Evolutionary conservation across 305 asterid genomes (phyloP).

Genomic region (Fraxinus dipetala): DNA sequence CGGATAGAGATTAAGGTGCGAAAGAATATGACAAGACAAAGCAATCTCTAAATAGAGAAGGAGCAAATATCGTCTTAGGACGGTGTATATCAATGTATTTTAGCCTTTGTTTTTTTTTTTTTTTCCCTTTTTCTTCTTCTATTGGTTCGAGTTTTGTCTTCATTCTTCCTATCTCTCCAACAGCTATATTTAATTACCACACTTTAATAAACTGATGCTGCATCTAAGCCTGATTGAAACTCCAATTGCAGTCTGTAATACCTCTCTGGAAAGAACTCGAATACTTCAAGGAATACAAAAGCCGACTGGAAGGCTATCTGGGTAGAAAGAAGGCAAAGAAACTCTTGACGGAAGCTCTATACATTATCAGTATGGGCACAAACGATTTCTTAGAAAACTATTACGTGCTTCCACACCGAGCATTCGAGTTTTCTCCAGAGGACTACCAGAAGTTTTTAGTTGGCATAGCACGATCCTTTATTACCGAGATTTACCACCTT

Average conservation of each 20-base stretch:
- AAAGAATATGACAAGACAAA: not conserved
- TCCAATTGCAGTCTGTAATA: slow-evolving; percentile 53
- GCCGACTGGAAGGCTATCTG: slow-evolving; percentile 35
- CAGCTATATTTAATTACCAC: not conserved
- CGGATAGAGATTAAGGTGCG: not conserved
- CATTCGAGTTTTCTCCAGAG: slow-evolving; percentile 36
- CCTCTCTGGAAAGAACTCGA: slow-evolving; percentile 69
- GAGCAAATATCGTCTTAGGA: not conserved
- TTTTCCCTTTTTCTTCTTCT: too few species aligned
- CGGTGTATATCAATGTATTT: too few species aligned
- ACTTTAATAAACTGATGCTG: not conserved
- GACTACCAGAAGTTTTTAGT: slow-evolving; percentile 46
- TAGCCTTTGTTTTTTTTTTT: not conserved
- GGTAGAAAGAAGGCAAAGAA: slow-evolving; percentile 43
- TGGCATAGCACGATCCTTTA: slow-evolving; percentile 45
- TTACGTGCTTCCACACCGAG: slow-evolving; percentile 38
- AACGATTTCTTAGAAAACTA: slow-evolving; percentile 76
- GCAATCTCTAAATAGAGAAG: not conserved
- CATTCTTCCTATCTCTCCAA: not conserved
- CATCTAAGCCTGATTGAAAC: not conserved
- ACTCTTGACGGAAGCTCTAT: slow-evolving; percentile 47
- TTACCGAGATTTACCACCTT: slow-evolving; percentile 48
- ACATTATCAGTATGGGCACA: slow-evolving; percentile 66
- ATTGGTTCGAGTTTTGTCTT: not conserved
- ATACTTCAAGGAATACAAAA: slow-evolving; percentile 63